Conservation (phyloP, 2,329 filamentous ascomycete species). For the Colletotrichum ledebouriae region DNA sequence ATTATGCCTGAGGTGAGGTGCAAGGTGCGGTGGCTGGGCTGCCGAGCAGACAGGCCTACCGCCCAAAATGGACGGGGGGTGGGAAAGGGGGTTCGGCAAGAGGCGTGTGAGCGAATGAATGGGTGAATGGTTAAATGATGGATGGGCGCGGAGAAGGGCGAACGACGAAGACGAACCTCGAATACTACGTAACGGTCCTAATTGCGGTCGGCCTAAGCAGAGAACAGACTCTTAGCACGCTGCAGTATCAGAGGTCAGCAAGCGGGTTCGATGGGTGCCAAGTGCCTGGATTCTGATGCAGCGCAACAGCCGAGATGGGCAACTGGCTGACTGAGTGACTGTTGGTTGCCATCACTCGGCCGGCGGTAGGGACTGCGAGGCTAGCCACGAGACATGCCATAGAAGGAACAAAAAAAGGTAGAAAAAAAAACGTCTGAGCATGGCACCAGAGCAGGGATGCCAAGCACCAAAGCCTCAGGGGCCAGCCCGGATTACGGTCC, state of each 20-base stretch:
- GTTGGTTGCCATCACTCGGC: background rate
- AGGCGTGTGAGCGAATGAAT: background rate
- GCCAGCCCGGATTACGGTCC: slow-evolving; percentile 22
- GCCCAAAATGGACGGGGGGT: slow-evolving; percentile 5
- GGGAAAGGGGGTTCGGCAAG: background rate
- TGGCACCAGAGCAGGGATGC: slow-evolving; percentile 36
- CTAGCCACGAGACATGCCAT: too few species aligned
- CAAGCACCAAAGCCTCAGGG: slow-evolving; percentile 40
- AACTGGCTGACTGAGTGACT: slow-evolving; percentile 7
- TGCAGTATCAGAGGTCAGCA: slow-evolving; percentile 7
- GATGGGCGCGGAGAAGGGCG: background rate
- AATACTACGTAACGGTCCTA: background rate
- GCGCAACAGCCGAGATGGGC: background rate
- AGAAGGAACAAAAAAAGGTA: background rate
- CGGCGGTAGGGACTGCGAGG: background rate
- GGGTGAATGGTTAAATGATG: too few species aligned
- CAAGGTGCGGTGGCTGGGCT: slow-evolving; percentile 1
- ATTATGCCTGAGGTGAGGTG: background rate
- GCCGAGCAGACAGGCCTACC: background rate
- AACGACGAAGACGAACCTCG: background rate
- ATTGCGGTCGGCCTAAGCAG: background rate
- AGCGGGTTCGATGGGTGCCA: too few species aligned
- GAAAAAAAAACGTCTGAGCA: slow-evolving; percentile 31
- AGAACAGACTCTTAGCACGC: slow-evolving; percentile 29
- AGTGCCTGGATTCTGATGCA: too few species aligned